phyloP scores from a whole-genome alignment of 2,329 filamentous ascomycete species.

The Knoxdaviesia proteae region DNA sequence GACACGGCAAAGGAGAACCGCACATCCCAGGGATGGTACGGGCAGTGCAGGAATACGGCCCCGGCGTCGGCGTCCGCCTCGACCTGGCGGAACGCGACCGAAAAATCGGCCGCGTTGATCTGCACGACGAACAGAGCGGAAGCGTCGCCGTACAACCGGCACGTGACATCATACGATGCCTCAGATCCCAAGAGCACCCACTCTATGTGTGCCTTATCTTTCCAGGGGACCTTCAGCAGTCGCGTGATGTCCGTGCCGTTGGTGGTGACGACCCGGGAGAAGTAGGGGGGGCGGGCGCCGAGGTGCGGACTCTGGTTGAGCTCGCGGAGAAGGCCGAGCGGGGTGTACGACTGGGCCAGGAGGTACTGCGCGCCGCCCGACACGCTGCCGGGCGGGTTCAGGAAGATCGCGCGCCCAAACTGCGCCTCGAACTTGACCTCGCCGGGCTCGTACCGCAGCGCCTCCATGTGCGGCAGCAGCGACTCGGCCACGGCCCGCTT shows the following conservation, averaged over 20 bases:
- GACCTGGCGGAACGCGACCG: slow-evolving; percentile 7
- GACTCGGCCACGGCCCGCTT: too few species aligned
- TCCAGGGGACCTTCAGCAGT: slow-evolving; percentile 3
- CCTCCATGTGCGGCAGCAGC: too few species aligned
- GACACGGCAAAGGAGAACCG: slow-evolving; percentile 4
- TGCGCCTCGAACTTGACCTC: slow-evolving; percentile 8
- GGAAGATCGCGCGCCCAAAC: slow-evolving; percentile 12
- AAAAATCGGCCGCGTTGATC: slow-evolving; percentile 10
- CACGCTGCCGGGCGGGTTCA: slow-evolving; percentile 6
- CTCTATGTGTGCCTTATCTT: slow-evolving; percentile 6
- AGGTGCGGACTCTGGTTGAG: slow-evolving; percentile 8
- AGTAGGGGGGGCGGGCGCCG: not conserved
- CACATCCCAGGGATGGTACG: slow-evolving; percentile 13
- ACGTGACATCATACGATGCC: slow-evolving; percentile 8
- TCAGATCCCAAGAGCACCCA: not conserved
- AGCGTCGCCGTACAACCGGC: slow-evolving; percentile 2
- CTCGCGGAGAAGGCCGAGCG: slow-evolving; percentile 1
- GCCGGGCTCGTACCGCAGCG: slow-evolving; percentile 9
- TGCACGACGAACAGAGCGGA: slow-evolving; percentile 7
- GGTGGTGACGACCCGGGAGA: slow-evolving; percentile 8
- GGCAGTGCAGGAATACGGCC: slow-evolving; percentile 11
- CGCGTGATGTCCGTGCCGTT: slow-evolving; percentile 9
- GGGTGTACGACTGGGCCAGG: slow-evolving; percentile 4
- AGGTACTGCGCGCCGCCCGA: slow-evolving; percentile 5
- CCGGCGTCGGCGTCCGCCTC: slow-evolving; percentile 6